Conservation (phyloP, 2,329 filamentous ascomycete genomes). For the Aspergillus persii region DNA sequence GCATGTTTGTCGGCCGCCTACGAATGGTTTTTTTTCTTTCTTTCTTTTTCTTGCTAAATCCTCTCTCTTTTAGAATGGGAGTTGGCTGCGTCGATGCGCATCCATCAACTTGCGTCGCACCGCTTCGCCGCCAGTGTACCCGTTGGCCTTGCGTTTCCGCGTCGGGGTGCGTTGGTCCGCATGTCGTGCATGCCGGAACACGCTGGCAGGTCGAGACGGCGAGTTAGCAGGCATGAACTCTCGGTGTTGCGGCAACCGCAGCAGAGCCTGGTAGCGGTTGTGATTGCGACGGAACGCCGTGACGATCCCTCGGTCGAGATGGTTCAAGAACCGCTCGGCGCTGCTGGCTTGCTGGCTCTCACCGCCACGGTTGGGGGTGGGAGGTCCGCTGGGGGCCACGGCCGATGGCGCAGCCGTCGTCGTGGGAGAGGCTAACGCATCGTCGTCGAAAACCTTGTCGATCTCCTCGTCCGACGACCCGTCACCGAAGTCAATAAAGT, state of each 20-base stretch:
- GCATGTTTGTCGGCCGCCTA: background rate
- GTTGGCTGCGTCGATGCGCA: constrained; percentile 39
- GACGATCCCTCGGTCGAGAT: constrained; percentile 69
- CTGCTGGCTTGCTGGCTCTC: constrained; percentile 31
- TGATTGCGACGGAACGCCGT: constrained; percentile 70
- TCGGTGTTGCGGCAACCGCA: constrained; percentile 47
- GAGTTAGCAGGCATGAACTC: constrained; percentile 47
- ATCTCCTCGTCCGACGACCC: constrained; percentile 60
- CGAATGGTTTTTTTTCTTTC: background rate
- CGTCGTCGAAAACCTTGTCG: constrained; percentile 51
- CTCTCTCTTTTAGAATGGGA: constrained; percentile 30
- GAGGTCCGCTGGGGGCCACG: constrained; percentile 26
- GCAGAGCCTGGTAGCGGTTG: constrained; percentile 49
- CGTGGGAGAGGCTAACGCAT: constrained; percentile 42
- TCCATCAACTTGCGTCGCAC: constrained; percentile 46
- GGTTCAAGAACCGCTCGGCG: constrained; percentile 58
- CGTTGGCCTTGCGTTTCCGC: constrained; percentile 39
- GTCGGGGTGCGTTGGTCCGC: constrained; percentile 41
- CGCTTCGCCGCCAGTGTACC: constrained; percentile 39
- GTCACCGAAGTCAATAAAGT: constrained; percentile 69
- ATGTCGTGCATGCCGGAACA: constrained; percentile 42
- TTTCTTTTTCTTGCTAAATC: background rate
- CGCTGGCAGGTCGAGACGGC: constrained; percentile 41
- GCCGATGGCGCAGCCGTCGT: constrained; percentile 49
- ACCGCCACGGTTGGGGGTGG: constrained; percentile 33